A percentile compares a stretch with the other conserved stretches of the same genome.
Evolutionary conservation across 2,329 filamentous ascomycete species (phyloP).

Genomic region (Colletotrichum eremochloae): DNA sequence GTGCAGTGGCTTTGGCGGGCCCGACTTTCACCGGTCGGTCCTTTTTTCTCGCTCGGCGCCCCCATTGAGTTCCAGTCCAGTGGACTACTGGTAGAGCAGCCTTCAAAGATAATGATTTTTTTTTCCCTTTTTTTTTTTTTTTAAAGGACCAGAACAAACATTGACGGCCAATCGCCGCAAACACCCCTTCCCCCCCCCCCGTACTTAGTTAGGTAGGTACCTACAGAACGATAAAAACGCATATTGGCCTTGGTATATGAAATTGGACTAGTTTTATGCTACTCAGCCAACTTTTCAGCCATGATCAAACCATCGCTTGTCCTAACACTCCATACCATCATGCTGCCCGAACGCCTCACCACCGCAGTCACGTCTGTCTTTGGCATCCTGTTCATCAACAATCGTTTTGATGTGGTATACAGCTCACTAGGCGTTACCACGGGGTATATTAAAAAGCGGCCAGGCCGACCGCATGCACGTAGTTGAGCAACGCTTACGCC

Average conservation of each 20-base stretch:
- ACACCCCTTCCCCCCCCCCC: not conserved
- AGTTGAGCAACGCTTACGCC: constrained; percentile 13
- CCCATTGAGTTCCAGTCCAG: constrained; percentile 22
- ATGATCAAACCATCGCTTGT: not conserved
- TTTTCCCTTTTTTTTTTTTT: no score
- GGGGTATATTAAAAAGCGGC: constrained; percentile 39
- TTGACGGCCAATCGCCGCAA: constrained; percentile 23
- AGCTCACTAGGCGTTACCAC: constrained; percentile 35
- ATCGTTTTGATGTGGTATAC: constrained; percentile 26
- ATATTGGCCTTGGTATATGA: not conserved
- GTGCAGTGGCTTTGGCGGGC: constrained; percentile 25
- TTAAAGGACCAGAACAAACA: not conserved
- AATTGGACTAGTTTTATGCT: not conserved
- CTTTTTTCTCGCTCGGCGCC: constrained; percentile 6
- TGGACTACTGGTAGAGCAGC: constrained; percentile 1
- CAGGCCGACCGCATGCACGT: constrained; percentile 12
- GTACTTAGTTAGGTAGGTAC: no score
- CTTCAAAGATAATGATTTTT: constrained; percentile 21
- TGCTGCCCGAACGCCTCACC: not conserved
- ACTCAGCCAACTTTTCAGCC: not conserved
- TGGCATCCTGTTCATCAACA: not conserved
- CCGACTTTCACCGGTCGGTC: constrained; percentile 37
- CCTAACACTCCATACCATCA: not conserved
- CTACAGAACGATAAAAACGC: not conserved
- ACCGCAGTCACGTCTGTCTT: not conserved